Percentiles rank a stretch among this genome's conserved stretches.
phyloP scores from a whole-genome alignment of 1,284 basidiomycete species.

The Fomitopsis pinicola region DNA sequence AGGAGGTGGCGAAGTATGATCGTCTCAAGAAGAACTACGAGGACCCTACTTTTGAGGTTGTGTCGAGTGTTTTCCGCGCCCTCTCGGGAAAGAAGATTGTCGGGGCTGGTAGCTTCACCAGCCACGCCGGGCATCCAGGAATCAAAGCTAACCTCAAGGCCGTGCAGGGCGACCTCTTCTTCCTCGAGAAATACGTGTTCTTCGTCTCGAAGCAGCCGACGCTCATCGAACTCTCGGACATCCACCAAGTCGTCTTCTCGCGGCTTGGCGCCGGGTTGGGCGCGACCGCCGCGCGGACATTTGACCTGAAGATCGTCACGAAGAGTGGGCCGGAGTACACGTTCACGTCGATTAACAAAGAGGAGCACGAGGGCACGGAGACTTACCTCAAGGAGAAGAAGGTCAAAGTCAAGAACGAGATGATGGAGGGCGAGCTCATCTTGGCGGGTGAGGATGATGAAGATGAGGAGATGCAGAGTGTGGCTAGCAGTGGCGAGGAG shows the following conservation, averaged over 20 bases:
- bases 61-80: constrained; percentile 92
- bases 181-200: constrained; percentile 97
- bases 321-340: constrained; percentile 80
- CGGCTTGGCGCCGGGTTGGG: constrained; percentile 89
- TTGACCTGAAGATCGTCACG: constrained; percentile 90
- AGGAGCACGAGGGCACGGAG: constrained; percentile 89
- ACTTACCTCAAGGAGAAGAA: constrained; percentile 88
- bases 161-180: constrained; percentile 94
- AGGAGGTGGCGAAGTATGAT: constrained; percentile 73
- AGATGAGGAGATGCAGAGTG: constrained; percentile 82
- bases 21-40: constrained; percentile 90
- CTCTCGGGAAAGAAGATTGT: constrained; percentile 91
- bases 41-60: constrained; percentile 92
- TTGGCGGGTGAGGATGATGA: constrained; percentile 69
- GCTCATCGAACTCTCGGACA: constrained; percentile 88
- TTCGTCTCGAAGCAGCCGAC: constrained; percentile 97
- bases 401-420: constrained; percentile 94
- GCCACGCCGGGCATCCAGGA: constrained; percentile 72
- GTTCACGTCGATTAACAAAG: constrained; percentile 94
- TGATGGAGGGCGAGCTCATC: constrained; percentile 83
- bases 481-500: constrained; percentile 67
- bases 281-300: constrained; percentile 84
- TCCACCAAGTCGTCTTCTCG: constrained; percentile 91
- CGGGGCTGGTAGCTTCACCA: constrained; percentile 74
- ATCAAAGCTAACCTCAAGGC: constrained; percentile 99